Conservation (phyloP, 2,329 filamentous ascomycete genomes). For the Verticillium longisporum region DNA sequence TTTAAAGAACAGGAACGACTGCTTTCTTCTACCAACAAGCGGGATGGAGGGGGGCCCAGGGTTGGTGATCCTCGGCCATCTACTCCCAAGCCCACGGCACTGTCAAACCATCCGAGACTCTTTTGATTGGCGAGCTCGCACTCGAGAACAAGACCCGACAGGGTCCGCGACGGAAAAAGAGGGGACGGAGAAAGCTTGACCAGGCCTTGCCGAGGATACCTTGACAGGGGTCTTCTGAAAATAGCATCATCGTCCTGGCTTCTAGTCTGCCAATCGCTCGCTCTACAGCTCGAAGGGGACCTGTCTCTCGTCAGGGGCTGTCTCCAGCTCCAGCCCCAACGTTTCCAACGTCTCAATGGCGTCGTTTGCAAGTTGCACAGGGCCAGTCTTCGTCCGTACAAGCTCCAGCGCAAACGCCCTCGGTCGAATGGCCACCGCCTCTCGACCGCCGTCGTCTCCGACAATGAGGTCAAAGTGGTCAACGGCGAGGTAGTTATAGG, state of each 20-base stretch:
- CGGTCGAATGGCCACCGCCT: background rate
- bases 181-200: too few relatives aligned
- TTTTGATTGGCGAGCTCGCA: background rate
- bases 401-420: constrained; percentile 4
- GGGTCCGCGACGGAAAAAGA: too few relatives aligned
- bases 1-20: too few relatives aligned
- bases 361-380: background rate
- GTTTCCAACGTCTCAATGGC: background rate
- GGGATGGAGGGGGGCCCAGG: background rate
- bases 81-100: background rate
- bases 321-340: too few relatives aligned
- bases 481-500: constrained; percentile 20
- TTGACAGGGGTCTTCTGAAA: background rate
- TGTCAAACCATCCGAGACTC: background rate
- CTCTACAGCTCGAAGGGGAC: background rate
- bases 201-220: too few relatives aligned
- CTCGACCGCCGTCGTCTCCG: background rate
- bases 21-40: background rate
- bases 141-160: background rate
- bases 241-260: background rate
- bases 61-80: background rate
- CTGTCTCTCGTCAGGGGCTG: background rate
- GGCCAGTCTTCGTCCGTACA: background rate
- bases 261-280: background rate
- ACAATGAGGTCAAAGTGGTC: constrained; percentile 24